A percentile compares a stretch with the other conserved stretches of the same genome.
These are phyloP conservation scores for Aspergillus haitiensis DNA, from an alignment of 495 filamentous ascomycete genomes.

Conservation along the genomic window DNA sequence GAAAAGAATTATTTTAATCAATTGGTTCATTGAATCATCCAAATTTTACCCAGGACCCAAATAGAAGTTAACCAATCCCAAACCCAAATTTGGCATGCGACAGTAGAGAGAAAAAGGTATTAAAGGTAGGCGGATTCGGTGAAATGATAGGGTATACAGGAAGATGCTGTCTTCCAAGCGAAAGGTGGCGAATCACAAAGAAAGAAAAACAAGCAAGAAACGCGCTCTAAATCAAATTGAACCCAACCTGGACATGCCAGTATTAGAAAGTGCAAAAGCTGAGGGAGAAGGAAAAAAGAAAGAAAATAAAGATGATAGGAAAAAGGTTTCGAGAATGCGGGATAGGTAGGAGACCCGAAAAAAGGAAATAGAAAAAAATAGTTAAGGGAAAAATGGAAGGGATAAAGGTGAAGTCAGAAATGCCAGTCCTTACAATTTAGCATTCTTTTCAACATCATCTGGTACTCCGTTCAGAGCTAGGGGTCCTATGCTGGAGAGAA, in stretches of 20 bases:
- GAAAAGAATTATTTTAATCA: not conserved
- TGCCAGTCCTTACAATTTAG: conserved; percentile 42
- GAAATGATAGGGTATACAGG: conserved; percentile 27
- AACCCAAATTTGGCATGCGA: conserved; percentile 19
- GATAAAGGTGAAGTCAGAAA: conserved; percentile 14
- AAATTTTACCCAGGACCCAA: conserved; percentile 21
- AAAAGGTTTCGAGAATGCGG: no score
- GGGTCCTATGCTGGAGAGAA: conserved; percentile 45
- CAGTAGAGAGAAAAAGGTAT: conserved; percentile 19
- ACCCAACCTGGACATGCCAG: conserved; percentile 24
- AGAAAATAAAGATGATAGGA: not conserved
- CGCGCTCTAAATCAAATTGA: conserved; percentile 36
- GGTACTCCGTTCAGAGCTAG: conserved; percentile 32
- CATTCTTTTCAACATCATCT: conserved; percentile 39
- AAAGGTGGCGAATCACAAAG: conserved; percentile 16
- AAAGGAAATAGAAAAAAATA: no score
- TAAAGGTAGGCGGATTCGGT: conserved; percentile 17
- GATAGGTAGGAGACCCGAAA: no score
- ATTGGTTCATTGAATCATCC: conserved; percentile 19
- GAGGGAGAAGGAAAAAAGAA: conserved; percentile 7
- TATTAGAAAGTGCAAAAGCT: conserved; percentile 18
- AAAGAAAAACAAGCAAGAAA: conserved; percentile 21
- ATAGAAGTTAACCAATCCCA: conserved; percentile 20
- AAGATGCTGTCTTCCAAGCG: conserved; percentile 29
- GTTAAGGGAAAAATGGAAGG: no score